These are phyloP conservation scores for Phytophthora uliginosa DNA, from an alignment of 352 stramenopile species.

Conservation along the genomic window DNA sequence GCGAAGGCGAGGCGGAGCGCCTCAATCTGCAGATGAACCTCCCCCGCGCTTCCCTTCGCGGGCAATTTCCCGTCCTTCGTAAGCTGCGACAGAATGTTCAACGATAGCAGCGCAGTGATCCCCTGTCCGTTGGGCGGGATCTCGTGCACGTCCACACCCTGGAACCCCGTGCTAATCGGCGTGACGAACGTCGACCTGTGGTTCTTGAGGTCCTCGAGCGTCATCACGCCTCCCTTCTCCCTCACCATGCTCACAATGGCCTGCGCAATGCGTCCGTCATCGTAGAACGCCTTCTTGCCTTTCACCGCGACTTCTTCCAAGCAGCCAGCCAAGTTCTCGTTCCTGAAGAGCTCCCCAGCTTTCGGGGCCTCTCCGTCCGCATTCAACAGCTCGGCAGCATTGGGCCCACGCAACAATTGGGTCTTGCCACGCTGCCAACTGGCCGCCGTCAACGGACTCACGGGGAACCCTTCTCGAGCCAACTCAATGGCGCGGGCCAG, in stretches of 20 bases:
- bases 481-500: constrained; percentile 92
- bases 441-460: constrained; percentile 90
- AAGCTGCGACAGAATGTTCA: constrained; percentile 92
- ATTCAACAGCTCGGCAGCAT: constrained; percentile 65
- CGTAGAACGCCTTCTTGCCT: constrained; percentile 91
- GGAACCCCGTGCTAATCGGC: constrained; percentile 92
- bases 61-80: constrained; percentile 48
- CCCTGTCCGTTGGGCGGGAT: constrained; percentile 97
- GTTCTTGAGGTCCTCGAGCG: constrained; percentile 85
- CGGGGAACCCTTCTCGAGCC: constrained; percentile 94
- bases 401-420: constrained; percentile 67
- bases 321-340: constrained; percentile 86
- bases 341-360: constrained; percentile 88
- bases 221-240: constrained; percentile 74
- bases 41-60: constrained; percentile 66
- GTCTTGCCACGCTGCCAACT: constrained; percentile 84
- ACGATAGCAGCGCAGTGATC: constrained; percentile 95
- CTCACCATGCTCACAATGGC: constrained; percentile 89
- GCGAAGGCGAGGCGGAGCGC: constrained; percentile 95
- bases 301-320: constrained; percentile 89
- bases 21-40: constrained; percentile 94
- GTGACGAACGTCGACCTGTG: constrained; percentile 93
- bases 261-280: constrained; percentile 83
- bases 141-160: constrained; percentile 93
- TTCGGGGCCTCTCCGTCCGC: constrained; percentile 59